Conservation (phyloP, 257 asterid species). For the Mentha longifolia region DNA sequence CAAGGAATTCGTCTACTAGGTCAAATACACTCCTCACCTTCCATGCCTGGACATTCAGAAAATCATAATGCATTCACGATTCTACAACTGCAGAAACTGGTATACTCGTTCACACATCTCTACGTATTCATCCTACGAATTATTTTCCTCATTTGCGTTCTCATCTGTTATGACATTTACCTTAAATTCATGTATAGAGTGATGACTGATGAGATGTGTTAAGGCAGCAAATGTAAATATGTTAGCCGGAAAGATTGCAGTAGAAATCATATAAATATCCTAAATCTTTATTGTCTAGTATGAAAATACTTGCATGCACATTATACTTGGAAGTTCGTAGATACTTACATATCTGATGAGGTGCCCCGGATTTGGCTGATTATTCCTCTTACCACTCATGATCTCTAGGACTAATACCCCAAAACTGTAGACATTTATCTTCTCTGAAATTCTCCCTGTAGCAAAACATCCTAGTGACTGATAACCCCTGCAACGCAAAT, state of each 20-base stretch:
- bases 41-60: constrained; percentile 18
- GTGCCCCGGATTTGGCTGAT: neutral
- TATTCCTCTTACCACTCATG: constrained; percentile 21
- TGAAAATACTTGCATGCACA: neutral
- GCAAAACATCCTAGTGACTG: neutral
- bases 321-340: neutral
- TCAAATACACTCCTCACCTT: neutral
- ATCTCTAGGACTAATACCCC: constrained; percentile 32
- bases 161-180: neutral
- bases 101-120: neutral
- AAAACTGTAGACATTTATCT: constrained; percentile 26
- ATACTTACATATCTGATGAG: neutral
- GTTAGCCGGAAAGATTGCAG: too few relatives aligned
- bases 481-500: constrained; percentile 31
- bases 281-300: too few relatives aligned
- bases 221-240: too few relatives aligned
- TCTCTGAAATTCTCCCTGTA: constrained; percentile 1
- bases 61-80: neutral
- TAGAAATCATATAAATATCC: too few relatives aligned
- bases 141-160: neutral
- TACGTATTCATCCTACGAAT: neutral
- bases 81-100: too few relatives aligned
- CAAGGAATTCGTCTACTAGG: constrained; percentile 11
- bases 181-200: neutral
- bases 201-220: neutral